Percentiles rank a stretch among this genome's conserved stretches.
phyloP scores from a whole-genome alignment of 768 basidiomycete species.

The Lactarius hatsudake region DNA sequence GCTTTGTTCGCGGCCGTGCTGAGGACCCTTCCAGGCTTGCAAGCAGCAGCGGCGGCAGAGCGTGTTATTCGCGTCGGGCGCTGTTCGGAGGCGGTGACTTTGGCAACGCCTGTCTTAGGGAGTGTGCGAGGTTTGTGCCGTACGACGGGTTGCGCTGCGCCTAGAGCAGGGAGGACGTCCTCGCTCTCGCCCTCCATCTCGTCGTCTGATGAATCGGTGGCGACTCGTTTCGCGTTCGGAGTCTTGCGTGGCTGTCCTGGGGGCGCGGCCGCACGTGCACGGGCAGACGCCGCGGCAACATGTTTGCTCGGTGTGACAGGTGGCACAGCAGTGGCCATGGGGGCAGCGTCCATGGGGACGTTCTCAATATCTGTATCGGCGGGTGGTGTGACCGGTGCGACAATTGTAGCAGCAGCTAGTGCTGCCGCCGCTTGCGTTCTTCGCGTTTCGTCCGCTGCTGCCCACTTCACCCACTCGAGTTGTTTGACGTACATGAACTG shows the following conservation, averaged over 20 bases:
- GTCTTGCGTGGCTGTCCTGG: conserved; percentile 89
- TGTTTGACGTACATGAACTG: conserved; percentile 96
- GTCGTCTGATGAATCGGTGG: conserved; percentile 67
- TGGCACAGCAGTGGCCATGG: conserved; percentile 41
- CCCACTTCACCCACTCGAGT: conserved; percentile 91
- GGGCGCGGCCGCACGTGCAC: conserved; percentile 67
- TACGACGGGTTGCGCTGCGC: conserved; percentile 41
- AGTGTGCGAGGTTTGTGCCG: conserved; percentile 34
- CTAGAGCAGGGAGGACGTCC: conserved; percentile 64
- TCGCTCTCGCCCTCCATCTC: conserved; percentile 52
- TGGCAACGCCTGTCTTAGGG: conserved; percentile 35
- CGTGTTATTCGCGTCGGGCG: conserved; percentile 72
- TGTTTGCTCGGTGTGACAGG: conserved; percentile 83
- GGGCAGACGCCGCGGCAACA: conserved; percentile 64
- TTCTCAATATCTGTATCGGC: conserved; percentile 68
- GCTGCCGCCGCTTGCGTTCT: conserved; percentile 44
- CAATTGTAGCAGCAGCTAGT: conserved; percentile 43
- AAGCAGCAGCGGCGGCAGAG: conserved; percentile 48
- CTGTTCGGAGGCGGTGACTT: conserved; percentile 66
- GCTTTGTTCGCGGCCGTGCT: conserved; percentile 30
- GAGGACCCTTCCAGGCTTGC: conserved; percentile 30
- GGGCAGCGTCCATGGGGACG: conserved; percentile 29
- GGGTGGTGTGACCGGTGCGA: conserved; percentile 78
- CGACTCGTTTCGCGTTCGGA: conserved; percentile 69
- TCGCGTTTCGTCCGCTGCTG: conserved; percentile 77